A percentile compares a stretch with the other conserved stretches of the same genome.
Evolutionary conservation across 108 stramenopile genomes (phyloP).

Genomic region (Fistulifera solaris): DNA sequence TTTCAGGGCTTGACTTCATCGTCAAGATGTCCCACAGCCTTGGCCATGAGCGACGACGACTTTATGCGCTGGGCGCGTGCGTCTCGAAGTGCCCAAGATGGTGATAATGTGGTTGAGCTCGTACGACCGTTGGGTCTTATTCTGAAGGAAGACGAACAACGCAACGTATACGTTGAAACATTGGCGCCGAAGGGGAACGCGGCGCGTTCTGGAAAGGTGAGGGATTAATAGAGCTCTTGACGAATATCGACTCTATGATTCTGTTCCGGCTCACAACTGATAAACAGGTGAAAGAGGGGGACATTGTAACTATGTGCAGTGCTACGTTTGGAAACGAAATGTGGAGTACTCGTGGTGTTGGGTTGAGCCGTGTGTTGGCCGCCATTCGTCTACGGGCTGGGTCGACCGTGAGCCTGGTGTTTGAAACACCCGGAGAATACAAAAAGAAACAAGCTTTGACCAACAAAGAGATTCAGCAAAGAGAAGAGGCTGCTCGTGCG

Average conservation of each 20-base stretch:
- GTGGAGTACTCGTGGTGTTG: slow-evolving; percentile 83
- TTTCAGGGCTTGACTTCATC: no score
- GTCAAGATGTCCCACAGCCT: no score
- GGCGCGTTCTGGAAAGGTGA: slow-evolving; percentile 74
- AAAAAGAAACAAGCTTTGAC: slow-evolving; percentile 51
- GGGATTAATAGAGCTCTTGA: background rate
- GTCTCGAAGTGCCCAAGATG: slow-evolving; percentile 44
- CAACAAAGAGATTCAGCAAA: slow-evolving; percentile 54
- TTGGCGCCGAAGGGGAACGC: slow-evolving; percentile 88
- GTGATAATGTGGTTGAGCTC: slow-evolving; percentile 87
- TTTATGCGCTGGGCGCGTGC: slow-evolving; percentile 52
- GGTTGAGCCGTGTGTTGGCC: slow-evolving; percentile 79
- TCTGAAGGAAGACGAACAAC: slow-evolving; percentile 81
- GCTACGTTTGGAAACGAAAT: slow-evolving; percentile 95
- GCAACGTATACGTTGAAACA: slow-evolving; percentile 86
- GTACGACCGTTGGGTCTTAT: slow-evolving; percentile 86
- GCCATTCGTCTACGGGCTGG: slow-evolving; percentile 85
- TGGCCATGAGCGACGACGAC: slow-evolving; percentile 33
- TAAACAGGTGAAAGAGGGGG: slow-evolving; percentile 66
- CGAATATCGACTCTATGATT: background rate
- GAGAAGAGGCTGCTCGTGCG: slow-evolving; percentile 54
- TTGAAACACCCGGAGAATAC: slow-evolving; percentile 49
- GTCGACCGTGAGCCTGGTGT: slow-evolving; percentile 72
- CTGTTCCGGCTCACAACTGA: slow-evolving; percentile 8
- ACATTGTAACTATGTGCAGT: slow-evolving; percentile 87